These are phyloP conservation scores for Aspergillus carbonarius DNA, from an alignment of 2,329 filamentous ascomycete species.

Conservation along the genomic window DNA sequence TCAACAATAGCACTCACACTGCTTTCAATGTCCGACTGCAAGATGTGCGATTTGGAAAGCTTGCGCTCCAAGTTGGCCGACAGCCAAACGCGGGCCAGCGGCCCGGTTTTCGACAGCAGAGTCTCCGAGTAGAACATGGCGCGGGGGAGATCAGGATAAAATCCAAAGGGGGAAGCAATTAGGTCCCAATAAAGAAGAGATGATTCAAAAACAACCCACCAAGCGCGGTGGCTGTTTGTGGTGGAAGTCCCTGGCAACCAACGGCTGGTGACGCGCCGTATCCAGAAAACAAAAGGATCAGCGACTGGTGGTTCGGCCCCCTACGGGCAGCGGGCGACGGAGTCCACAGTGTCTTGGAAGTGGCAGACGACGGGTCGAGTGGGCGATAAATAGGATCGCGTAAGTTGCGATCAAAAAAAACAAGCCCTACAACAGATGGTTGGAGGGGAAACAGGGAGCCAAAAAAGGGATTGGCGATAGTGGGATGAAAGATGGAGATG, in stretches of 20 bases:
- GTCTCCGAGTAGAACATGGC: slow-evolving; percentile 97
- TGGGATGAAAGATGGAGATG: background rate
- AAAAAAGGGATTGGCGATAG: background rate
- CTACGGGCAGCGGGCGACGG: slow-evolving; percentile 3
- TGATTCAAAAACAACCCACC: slow-evolving; percentile 27
- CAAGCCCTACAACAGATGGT: slow-evolving; percentile 8
- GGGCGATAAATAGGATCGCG: slow-evolving; percentile 4
- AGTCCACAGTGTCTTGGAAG: background rate
- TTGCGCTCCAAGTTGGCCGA: slow-evolving; percentile 98
- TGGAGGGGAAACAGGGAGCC: slow-evolving; percentile 7
- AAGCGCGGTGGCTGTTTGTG: slow-evolving; percentile 33
- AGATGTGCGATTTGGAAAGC: slow-evolving; percentile 91
- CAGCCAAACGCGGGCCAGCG: slow-evolving; percentile 95
- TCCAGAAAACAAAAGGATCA: slow-evolving; percentile 32
- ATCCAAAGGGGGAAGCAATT: slow-evolving; percentile 14
- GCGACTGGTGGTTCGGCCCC: slow-evolving; percentile 14
- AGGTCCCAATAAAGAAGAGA: slow-evolving; percentile 14
- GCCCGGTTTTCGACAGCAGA: slow-evolving; percentile 92
- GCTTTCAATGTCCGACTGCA: slow-evolving; percentile 91
- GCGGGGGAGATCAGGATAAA: slow-evolving; percentile 15
- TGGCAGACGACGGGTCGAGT: background rate
- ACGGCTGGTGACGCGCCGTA: slow-evolving; percentile 33
- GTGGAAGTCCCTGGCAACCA: slow-evolving; percentile 22
- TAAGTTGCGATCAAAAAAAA: background rate
- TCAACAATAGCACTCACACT: slow-evolving; percentile 95